Evolutionary conservation across 2,329 filamentous ascomycete species (phyloP), one percentile per base, ranked within the genome.

Genomic region (Calonectria pteridis): DNA sequence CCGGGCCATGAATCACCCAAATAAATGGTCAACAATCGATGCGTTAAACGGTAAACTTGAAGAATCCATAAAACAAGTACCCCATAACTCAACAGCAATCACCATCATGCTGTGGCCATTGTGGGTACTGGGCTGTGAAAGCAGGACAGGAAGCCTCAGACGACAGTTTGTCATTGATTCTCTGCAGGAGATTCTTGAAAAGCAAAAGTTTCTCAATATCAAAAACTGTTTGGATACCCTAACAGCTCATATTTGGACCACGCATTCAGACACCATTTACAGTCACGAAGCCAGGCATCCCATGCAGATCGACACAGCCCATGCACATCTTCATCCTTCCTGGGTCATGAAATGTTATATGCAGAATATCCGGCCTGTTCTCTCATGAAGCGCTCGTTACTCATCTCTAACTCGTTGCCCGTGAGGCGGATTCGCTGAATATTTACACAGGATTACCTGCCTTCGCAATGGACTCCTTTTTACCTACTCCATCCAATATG

Each of bases 61-160:
- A 23, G 59, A 49, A 31, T 16, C 26, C 3, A 64, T 64, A 18
- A 64, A 64, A 18, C 40, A 37, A 23, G 71, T 73, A 9, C 66
- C 65, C 1, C 46, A 28, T 7, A 35, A 50, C 28, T 73, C 71
- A 5, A 23, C 58, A 14, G 67, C 28, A 20, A 31, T 73, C 23
- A 73, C 71, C 14, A 69, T 73, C 18, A 73, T 73, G 66, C 58
- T 69, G 5, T 73, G 71, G 71, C 71, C 71, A 29, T 26, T 73
- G 9, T 73, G 68, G 28, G 72, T 73, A 6, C 40, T 66, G 13
- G 72, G 72, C 1, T 73, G 72, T 37, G 72, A 71, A 46, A 73
- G 67, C 23, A 35, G 13, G 3, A 6, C 55, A 13, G 55, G 29
- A 28, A 51, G 53, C 9, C 5, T 14, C 13, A 14, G 59, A 9